Percentiles rank a stretch among this genome's conserved stretches.
Evolutionary conservation across 352 stramenopile genomes (phyloP).

Genomic region (Globisporangium paddicum): DNA sequence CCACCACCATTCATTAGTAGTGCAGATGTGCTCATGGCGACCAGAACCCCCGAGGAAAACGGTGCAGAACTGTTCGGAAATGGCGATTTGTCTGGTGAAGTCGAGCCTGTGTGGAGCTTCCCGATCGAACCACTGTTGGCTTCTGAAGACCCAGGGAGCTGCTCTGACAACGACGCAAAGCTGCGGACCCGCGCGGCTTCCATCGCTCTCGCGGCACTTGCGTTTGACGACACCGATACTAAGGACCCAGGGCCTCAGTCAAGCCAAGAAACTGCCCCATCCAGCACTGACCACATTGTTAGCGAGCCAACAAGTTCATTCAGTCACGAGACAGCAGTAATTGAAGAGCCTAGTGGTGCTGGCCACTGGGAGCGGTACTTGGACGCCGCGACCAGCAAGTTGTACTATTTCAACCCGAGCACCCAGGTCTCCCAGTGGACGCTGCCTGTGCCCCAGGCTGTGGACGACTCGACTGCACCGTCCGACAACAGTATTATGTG

Average conservation of each 20-base stretch:
- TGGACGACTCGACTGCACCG: too few relatives aligned
- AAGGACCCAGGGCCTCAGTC: neutral
- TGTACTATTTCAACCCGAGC: conserved; percentile 44
- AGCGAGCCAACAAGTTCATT: neutral
- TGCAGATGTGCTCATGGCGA: too few relatives aligned
- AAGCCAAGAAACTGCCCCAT: neutral
- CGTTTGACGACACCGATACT: conserved; percentile 10
- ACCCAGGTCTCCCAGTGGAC: conserved; percentile 41
- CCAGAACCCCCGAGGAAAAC: neutral
- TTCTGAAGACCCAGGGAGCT: neutral
- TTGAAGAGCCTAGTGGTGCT: neutral
- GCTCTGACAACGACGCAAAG: neutral
- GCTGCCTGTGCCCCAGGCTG: conserved; percentile 13
- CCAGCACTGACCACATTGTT: neutral
- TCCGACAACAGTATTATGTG: neutral
- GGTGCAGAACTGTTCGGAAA: neutral
- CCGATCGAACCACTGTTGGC: neutral
- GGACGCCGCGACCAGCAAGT: conserved; percentile 40
- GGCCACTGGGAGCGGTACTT: conserved; percentile 47
- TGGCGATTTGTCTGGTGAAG: neutral
- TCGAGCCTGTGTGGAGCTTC: neutral
- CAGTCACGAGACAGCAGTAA: neutral
- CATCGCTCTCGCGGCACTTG: conserved; percentile 13
- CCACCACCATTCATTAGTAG: too few relatives aligned
- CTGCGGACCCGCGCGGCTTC: conserved; percentile 2